Conservation (phyloP, 2,329 filamentous ascomycete genomes). For the Cadophora sp. region DNA sequence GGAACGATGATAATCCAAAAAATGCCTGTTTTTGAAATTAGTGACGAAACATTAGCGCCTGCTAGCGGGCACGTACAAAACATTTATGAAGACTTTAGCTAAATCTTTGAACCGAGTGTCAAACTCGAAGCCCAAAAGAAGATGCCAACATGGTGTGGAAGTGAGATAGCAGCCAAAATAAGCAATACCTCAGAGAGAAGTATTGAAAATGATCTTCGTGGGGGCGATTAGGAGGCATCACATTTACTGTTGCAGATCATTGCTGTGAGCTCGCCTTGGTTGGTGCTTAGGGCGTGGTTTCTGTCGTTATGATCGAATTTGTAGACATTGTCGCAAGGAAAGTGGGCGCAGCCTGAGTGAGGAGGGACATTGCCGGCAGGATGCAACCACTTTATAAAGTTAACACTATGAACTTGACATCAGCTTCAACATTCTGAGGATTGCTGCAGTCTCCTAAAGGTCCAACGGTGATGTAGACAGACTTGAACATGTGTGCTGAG, state of each 20-base stretch:
- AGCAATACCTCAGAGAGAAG: too few relatives aligned
- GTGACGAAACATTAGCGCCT: not conserved
- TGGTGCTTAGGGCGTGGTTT: not conserved
- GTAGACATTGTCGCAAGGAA: not conserved
- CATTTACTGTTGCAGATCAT: not conserved
- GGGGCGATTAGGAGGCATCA: not conserved
- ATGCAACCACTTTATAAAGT: not conserved
- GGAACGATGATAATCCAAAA: not conserved
- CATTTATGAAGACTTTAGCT: not conserved
- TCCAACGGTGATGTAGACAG: not conserved
- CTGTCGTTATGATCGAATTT: not conserved
- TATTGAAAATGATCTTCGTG: too few relatives aligned
- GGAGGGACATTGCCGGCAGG: not conserved
- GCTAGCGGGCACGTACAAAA: not conserved
- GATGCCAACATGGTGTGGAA: too few relatives aligned
- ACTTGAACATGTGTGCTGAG: not conserved
- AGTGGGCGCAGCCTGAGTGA: not conserved
- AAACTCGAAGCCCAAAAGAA: not conserved
- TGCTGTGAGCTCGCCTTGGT: not conserved
- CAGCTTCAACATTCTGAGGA: not conserved
- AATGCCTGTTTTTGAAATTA: too few relatives aligned
- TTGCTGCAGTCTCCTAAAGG: not conserved
- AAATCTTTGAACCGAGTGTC: too few relatives aligned
- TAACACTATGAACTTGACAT: not conserved
- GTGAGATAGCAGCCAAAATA: too few relatives aligned